Base-by-base conservation (phyloP, 495 filamentous ascomycete species). In the Hypomontagnella monticulosa region DNA sequence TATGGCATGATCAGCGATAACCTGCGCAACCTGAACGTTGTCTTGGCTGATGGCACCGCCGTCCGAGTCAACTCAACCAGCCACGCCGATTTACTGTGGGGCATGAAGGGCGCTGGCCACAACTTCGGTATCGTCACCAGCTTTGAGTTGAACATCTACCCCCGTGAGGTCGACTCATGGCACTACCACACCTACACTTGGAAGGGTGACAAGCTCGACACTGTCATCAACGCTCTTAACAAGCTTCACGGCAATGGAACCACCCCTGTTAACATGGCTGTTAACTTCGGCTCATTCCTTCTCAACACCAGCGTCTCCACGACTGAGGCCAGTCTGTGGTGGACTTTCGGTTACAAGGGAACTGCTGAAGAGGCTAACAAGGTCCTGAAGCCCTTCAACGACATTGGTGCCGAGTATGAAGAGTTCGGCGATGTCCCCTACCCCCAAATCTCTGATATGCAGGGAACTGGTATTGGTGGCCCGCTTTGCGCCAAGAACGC, bases 121-220 rank as follows among this genome's bases (percentile, higher is more conserved):
- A 86, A 86, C 63, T 86, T 85, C 42, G 84, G 83, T 18, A 80
- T 86, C 57, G 78, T 87, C 16, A 75, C 70, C 2, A 76, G 73
- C 14, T 52, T 80, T 5, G 76, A 48, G 30, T 5, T 61, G 23
- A 63, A 61, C 1, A 63, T 67, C n/a, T 53, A 48, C n/a, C 56
- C 76, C 5, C 66, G 58, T 4, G 72, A 71, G 41, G 27, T 76
- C 15, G 38, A 47, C 0, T 71, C 78, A 23, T 81, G 75, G 73
- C 71, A 77, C 7, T 78, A 76, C 15, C 75, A 75, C 33, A 79
- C 71, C 7, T 69, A 83, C 61, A 72, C 71, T 43, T 84, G 78
- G 71, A 70, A 63, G 11, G 71, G 73, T 14, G 78, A 81, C 30
- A 77, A 71, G 46, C 57, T 74, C n/a, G 71, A 77, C 33, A 30